Base-by-base conservation (phyloP, 2,329 filamentous ascomycete genomes). In the Neoarthrinium moseri region DNA sequence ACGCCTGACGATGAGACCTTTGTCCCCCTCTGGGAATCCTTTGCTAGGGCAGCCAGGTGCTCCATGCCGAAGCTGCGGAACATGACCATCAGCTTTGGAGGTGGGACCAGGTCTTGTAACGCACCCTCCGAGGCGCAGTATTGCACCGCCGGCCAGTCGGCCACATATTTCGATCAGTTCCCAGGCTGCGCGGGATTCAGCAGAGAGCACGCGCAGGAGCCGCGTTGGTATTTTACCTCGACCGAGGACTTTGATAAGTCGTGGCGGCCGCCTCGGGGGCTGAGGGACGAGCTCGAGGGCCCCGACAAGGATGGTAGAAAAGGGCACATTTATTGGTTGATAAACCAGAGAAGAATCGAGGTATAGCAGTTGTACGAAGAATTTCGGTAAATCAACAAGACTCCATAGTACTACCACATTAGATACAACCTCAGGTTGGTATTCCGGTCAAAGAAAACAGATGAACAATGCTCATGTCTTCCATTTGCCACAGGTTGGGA, bases 21-120 rank as follows among this genome's bases (percentile, higher is more conserved):
- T 30, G n/a, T 34, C 4, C 18, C 42, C 34, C 32, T 45, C n/a
- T 6, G 20, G 33, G 15, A 37, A 27, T 45, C 42, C 2, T 38
- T 45, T 7, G 42, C 26, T 18, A 18, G 20, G 4, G 42, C n/a
- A 7, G 42, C 17, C 12, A 2, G 21, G 13, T 15, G 15, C 12
- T 12, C 12, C 17, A 45, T 45, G 42, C 42, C 42, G 4, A 11
- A 17, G 2, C 23, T 45, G 18, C 42, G 8, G 3, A 38, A 21
- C 17, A 18, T 45, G 5, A n/a, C 18, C 2, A 23, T 30, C 23
- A 30, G 13, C 1, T 13, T 45, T 15, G 42, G 42, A 12, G n/a
- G 13, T 22, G n/a, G n/a, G n/a, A n/a, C n/a, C n/a, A 37, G 10
- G 15, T n/a, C 11, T 10, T 27, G 42, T 15, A 24, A 20, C 13